Evolutionary conservation across 2,329 filamentous ascomycete genomes (phyloP).

Genomic region (Aspergillus melleus): DNA sequence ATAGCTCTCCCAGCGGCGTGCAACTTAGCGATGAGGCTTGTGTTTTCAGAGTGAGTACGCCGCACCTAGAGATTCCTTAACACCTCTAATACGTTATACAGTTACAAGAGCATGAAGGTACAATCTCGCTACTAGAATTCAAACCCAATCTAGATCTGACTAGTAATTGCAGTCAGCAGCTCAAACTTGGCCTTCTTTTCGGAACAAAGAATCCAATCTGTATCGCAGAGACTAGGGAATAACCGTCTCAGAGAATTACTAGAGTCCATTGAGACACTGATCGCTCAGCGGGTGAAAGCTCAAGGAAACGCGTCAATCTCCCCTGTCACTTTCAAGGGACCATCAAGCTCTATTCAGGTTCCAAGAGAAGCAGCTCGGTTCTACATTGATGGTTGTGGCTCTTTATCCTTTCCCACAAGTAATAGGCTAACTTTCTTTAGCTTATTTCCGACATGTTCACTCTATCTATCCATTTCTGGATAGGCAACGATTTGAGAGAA

Average conservation of each 20-base stretch:
- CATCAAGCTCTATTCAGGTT: conserved; percentile 41
- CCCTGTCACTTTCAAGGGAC: conserved; percentile 34
- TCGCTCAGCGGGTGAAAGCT: background rate
- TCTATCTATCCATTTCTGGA: background rate
- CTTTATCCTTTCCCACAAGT: conserved; percentile 14
- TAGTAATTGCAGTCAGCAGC: conserved; percentile 27
- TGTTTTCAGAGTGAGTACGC: background rate
- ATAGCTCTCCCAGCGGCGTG: background rate
- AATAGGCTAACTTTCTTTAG: background rate
- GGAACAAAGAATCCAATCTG: conserved; percentile 30
- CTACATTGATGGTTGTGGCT: conserved; percentile 23
- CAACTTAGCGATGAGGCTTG: conserved; percentile 11
- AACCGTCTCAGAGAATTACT: conserved; percentile 16
- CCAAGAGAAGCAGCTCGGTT: conserved; percentile 30
- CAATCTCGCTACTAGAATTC: background rate
- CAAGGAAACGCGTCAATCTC: conserved; percentile 25
- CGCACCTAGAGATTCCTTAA: background rate
- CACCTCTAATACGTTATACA: background rate
- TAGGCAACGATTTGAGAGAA: background rate
- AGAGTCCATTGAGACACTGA: background rate
- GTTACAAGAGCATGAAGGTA: background rate
- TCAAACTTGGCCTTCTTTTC: conserved; percentile 40
- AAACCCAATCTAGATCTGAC: background rate
- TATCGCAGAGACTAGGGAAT: conserved; percentile 29
- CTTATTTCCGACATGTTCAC: background rate